Evolutionary conservation across 1,284 basidiomycete genomes (phyloP).

Genomic region (Cutaneotrichosporon curvatum): DNA sequence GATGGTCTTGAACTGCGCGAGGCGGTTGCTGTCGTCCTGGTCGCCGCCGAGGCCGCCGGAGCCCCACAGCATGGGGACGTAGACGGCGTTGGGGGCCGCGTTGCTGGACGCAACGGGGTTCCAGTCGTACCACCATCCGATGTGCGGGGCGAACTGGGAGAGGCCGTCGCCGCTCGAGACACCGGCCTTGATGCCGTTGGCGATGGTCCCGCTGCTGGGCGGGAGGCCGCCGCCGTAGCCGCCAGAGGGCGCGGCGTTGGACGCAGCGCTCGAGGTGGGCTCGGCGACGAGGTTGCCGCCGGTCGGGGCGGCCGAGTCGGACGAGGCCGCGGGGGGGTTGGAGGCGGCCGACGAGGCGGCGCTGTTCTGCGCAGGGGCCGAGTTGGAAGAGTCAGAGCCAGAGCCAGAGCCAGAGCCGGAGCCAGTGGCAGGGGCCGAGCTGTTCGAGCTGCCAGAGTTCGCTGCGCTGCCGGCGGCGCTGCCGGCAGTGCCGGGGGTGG

Average conservation of each 20-base stretch:
- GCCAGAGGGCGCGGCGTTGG: neutral
- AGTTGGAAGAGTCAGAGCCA: too few relatives aligned
- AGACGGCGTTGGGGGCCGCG: neutral
- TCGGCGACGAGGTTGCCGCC: too few relatives aligned
- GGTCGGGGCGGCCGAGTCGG: neutral
- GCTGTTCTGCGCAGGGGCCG: neutral
- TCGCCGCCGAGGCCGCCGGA: conserved; percentile 25
- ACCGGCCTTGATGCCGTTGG: conserved; percentile 43
- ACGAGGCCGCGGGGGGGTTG: neutral
- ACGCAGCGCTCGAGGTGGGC: neutral
- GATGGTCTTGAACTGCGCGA: conserved; percentile 35
- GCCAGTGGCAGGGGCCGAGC: neutral
- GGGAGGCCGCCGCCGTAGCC: neutral
- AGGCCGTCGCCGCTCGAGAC: conserved; percentile 34
- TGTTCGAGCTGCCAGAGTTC: neutral
- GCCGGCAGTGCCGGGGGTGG: neutral
- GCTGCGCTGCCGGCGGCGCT: neutral
- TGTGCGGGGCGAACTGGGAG: conserved; percentile 20
- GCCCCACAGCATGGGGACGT: conserved; percentile 45
- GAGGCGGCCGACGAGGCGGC: neutral
- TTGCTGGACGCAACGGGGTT: neutral
- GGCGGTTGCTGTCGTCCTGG: conserved; percentile 30
- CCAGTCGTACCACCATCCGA: conserved; percentile 43
- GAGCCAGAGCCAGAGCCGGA: neutral
- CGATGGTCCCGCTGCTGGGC: conserved; percentile 5